These are phyloP conservation scores for Scenedesmus sp. DNA, from an alignment of 163 green algal species.

Conservation along the genomic window DNA sequence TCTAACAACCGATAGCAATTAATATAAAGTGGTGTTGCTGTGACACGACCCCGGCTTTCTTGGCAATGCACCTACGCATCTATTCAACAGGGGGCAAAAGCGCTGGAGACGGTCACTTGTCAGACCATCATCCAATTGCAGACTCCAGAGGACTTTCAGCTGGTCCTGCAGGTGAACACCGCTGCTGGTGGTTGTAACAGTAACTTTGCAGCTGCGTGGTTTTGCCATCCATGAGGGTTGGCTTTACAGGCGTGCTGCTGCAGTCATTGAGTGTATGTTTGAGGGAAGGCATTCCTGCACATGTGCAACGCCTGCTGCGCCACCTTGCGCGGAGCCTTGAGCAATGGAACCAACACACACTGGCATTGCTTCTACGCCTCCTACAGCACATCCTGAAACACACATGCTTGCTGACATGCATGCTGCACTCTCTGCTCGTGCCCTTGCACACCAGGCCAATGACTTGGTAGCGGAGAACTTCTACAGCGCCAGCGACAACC, in stretches of 20 bases:
- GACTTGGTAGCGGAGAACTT: conserved; percentile 42
- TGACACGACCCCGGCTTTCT: no score
- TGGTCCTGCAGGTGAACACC: conserved; percentile 15
- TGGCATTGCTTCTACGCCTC: neutral
- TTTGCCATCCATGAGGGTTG: neutral
- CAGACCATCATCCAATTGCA: conserved; percentile 25
- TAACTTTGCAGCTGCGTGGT: neutral
- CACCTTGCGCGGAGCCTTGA: neutral
- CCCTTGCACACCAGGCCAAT: conserved; percentile 12
- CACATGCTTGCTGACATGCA: neutral
- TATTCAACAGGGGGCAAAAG: neutral
- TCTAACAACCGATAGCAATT: no score
- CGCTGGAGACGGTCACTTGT: neutral
- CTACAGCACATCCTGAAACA: neutral
- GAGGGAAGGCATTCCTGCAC: no score
- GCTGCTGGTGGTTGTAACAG: neutral
- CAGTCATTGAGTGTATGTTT: neutral
- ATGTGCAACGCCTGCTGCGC: neutral
- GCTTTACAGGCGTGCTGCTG: neutral
- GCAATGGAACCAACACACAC: neutral
- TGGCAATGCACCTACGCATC: neutral
- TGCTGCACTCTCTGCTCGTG: neutral
- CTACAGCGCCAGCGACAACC: conserved; percentile 5
- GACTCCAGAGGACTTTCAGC: conserved; percentile 26
- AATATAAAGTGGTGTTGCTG: neutral